A percentile compares a stretch with the other conserved stretches of the same genome.
These are phyloP conservation scores for Ampelocalamus luodianensis DNA, from an alignment of 176 grass and related monocot genomes.

Conservation along the genomic window DNA sequence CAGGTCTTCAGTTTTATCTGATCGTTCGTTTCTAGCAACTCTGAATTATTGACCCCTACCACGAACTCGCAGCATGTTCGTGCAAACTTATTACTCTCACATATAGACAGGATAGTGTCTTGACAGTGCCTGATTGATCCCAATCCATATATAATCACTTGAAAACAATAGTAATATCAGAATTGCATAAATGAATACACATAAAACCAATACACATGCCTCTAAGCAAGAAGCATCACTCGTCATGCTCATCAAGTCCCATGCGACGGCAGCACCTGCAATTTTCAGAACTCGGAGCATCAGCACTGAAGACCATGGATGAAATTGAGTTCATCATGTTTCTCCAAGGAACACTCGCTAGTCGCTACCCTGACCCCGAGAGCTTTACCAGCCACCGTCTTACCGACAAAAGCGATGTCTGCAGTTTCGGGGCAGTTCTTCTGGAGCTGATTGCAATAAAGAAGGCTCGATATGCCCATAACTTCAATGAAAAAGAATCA, in stretches of 20 bases:
- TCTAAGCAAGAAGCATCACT: no score
- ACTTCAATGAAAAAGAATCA: conserved; percentile 15
- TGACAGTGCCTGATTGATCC: no score
- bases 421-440: conserved; percentile 49
- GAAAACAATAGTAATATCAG: no score
- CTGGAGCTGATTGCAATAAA: conserved; percentile 60
- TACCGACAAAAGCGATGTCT: conserved; percentile 65
- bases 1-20: not conserved
- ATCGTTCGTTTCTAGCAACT: not conserved
- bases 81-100: not conserved
- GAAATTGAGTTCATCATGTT: conserved; percentile 54
- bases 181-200: no score
- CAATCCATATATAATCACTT: no score
- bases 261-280: no score
- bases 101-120: no score
- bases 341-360: conserved; percentile 58
- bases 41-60: not conserved
- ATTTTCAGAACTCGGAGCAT: conserved; percentile 58
- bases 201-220: no score
- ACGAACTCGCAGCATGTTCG: not conserved
- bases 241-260: no score
- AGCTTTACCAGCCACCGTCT: conserved; percentile 55
- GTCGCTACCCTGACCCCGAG: conserved; percentile 50
- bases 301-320: conserved; percentile 40
- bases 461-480: conserved; percentile 27